Conservation (phyloP, 768 basidiomycete genomes). For the Mycena chlorophos region DNA sequence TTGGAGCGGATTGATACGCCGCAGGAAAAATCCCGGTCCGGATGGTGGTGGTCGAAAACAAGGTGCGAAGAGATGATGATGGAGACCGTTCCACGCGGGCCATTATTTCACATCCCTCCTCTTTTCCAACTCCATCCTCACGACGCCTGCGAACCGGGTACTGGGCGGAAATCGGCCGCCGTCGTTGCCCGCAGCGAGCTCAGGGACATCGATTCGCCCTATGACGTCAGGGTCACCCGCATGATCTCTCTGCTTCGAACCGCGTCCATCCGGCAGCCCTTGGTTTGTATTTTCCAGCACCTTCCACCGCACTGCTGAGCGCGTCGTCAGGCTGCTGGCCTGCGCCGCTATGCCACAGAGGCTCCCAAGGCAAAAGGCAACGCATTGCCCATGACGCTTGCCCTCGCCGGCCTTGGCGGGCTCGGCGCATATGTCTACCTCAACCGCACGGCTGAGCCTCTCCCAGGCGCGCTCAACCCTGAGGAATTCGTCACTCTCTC, state of each 20-base stretch:
- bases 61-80: too few relatives aligned
- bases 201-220: background rate
- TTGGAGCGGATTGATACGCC: background rate
- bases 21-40: background rate
- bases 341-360: constrained; percentile 34
- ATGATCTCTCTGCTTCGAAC: background rate
- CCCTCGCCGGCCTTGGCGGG: constrained; percentile 46
- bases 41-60: background rate
- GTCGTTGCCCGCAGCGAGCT: background rate
- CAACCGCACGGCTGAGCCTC: constrained; percentile 29
- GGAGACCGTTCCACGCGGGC: too few relatives aligned
- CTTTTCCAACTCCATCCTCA: too few relatives aligned
- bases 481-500: constrained; percentile 77
- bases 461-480: constrained; percentile 59
- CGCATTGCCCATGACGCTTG: constrained; percentile 47
- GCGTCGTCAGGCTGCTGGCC: constrained; percentile 3
- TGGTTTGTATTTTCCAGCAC: constrained; percentile 1
- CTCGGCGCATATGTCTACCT: constrained; percentile 54
- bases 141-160: too few relatives aligned
- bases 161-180: too few relatives aligned
- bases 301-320: background rate
- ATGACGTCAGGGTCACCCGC: background rate
- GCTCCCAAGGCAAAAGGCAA: constrained; percentile 47
- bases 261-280: background rate
- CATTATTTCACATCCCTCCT: too few relatives aligned